phyloP scores from a whole-genome alignment of 495 filamentous ascomycete species.

The Aspergillus panamensis region DNA sequence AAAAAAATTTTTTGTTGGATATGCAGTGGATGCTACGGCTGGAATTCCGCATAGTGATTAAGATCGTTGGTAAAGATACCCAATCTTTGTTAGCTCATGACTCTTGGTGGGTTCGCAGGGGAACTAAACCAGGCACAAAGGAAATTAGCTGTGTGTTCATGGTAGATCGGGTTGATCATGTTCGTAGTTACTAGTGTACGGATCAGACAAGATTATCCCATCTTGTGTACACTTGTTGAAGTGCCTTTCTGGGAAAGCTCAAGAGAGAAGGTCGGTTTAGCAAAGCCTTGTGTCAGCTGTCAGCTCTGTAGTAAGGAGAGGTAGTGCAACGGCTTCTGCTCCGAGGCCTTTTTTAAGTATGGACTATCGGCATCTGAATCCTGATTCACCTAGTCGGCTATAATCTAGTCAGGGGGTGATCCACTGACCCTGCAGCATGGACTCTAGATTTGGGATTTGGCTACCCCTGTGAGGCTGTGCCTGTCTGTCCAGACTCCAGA shows the following conservation, averaged over 20 bases:
- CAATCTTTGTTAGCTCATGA: slow-evolving; percentile 12
- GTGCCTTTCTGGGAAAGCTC: neutral
- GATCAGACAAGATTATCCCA: neutral
- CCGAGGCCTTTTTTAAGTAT: slow-evolving; percentile 8
- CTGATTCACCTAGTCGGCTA: neutral
- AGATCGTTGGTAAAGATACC: slow-evolving; percentile 15
- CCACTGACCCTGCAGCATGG: neutral
- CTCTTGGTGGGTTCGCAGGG: slow-evolving; percentile 6
- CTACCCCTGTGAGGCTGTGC: neutral
- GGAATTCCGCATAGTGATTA: slow-evolving; percentile 8
- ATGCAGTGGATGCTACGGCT: neutral
- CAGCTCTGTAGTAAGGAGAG: slow-evolving; percentile 1
- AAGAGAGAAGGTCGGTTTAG: neutral
- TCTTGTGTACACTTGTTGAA: neutral
- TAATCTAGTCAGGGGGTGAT: slow-evolving; percentile 5
- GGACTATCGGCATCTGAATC: slow-evolving; percentile 1
- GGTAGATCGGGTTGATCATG: neutral
- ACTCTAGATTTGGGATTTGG: neutral
- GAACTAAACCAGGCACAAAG: neutral
- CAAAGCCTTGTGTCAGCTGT: slow-evolving; percentile 1
- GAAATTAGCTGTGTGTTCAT: neutral
- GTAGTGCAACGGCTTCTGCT: slow-evolving; percentile 10
- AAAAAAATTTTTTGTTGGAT: neutral
- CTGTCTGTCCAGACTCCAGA: no score
- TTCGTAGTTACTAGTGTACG: no score